Conservation (phyloP, 768 basidiomycete species). For the Kwoniella europaea region DNA sequence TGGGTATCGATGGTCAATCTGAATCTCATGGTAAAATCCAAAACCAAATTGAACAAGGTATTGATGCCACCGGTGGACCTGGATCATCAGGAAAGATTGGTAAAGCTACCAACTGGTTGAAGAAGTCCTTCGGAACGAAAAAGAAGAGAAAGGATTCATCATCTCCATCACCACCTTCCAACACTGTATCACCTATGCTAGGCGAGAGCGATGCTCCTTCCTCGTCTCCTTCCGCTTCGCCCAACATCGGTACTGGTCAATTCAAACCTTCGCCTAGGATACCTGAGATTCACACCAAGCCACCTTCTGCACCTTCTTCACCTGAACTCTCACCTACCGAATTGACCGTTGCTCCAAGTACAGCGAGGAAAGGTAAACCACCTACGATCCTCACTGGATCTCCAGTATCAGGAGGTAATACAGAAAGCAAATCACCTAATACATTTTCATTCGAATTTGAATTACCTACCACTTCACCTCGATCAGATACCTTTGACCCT, state of each 20-base stretch:
- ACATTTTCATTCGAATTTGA: constrained; percentile 55
- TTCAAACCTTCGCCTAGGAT: constrained; percentile 13
- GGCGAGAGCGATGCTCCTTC: constrained; percentile 11
- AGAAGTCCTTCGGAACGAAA: constrained; percentile 51
- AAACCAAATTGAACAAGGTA: background rate
- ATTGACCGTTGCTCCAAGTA: background rate
- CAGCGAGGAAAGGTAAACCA: constrained; percentile 25
- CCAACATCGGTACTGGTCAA: background rate
- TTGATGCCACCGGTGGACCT: constrained; percentile 13
- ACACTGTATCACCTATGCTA: constrained; percentile 9
- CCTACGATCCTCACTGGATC: constrained; percentile 37
- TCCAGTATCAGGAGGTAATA: background rate
- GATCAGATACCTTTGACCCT: constrained; percentile 56
- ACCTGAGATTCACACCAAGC: constrained; percentile 5
- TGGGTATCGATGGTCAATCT: constrained; percentile 26
- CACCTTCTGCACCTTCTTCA: constrained; percentile 9
- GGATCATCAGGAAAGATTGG: constrained; percentile 21
- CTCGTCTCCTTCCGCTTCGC: background rate
- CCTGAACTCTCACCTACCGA: constrained; percentile 10
- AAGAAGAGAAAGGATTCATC: constrained; percentile 44
- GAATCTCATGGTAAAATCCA: constrained; percentile 16
- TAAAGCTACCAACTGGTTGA: constrained; percentile 54
- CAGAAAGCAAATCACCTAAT: constrained; percentile 4
- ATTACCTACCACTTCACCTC: constrained; percentile 53
- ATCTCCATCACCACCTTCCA: constrained; percentile 15